A percentile compares a stretch with the other conserved stretches of the same genome.
These are phyloP conservation scores for Aspergillus spinulosporus DNA, from an alignment of 2,329 filamentous ascomycete species.

Conservation along the genomic window DNA sequence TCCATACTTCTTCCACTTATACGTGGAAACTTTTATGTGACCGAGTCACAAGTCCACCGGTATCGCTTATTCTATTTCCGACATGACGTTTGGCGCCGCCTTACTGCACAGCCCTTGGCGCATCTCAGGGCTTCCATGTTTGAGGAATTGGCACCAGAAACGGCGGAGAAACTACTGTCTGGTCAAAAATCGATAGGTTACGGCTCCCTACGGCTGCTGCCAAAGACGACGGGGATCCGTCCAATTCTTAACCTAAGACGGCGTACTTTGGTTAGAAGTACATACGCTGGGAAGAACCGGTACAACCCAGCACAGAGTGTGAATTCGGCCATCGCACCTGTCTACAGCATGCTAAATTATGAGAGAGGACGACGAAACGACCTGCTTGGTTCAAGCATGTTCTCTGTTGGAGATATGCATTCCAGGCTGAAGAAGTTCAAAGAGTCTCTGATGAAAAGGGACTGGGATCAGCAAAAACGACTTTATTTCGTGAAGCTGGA, in stretches of 20 bases:
- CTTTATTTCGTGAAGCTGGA: slow-evolving; percentile 93
- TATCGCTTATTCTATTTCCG: slow-evolving; percentile 90
- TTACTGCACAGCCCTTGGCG: slow-evolving; percentile 71
- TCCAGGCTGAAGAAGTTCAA: slow-evolving; percentile 71
- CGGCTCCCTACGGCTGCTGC: slow-evolving; percentile 76
- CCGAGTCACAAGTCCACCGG: slow-evolving; percentile 78
- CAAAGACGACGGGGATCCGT: slow-evolving; percentile 73
- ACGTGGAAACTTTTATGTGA: slow-evolving; percentile 87
- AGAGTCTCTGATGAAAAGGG: slow-evolving; percentile 19
- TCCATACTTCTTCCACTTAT: slow-evolving; percentile 86
- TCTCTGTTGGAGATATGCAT: slow-evolving; percentile 80
- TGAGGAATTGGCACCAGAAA: slow-evolving; percentile 66
- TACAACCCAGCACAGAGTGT: slow-evolving; percentile 61
- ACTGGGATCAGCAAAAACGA: slow-evolving; percentile 39
- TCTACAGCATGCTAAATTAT: slow-evolving; percentile 73
- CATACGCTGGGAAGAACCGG: slow-evolving; percentile 54
- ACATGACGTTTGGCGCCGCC: slow-evolving; percentile 81
- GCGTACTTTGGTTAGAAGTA: slow-evolving; percentile 53
- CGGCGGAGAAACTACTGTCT: slow-evolving; percentile 58
- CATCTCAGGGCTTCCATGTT: slow-evolving; percentile 72
- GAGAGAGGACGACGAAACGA: slow-evolving; percentile 65
- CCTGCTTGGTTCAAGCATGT: slow-evolving; percentile 74
- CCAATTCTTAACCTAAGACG: slow-evolving; percentile 85
- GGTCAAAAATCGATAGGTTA: slow-evolving; percentile 68
- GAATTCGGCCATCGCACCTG: slow-evolving; percentile 69